Evolutionary conservation across 2,329 filamentous ascomycete genomes (phyloP).

Genomic region (Xylariomycetidae sp.): DNA sequence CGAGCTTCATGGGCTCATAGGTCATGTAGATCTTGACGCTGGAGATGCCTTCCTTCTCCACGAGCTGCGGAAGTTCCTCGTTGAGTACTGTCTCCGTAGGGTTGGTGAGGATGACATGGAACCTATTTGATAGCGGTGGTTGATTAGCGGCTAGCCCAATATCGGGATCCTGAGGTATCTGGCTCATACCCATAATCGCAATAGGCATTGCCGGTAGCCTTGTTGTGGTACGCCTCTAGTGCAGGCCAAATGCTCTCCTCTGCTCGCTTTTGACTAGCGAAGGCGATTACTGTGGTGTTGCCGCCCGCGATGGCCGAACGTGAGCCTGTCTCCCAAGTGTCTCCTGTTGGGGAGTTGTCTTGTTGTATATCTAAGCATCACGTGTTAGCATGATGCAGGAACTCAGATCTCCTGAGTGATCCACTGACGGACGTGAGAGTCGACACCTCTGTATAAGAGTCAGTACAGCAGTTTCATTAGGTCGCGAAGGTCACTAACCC

Average conservation of each 20-base stretch:
- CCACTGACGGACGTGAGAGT: slow-evolving; percentile 35
- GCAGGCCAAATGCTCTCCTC: slow-evolving; percentile 34
- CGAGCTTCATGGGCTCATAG: slow-evolving; percentile 34
- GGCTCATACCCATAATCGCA: slow-evolving; percentile 46
- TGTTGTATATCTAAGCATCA: slow-evolving; percentile 38
- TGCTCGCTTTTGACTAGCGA: slow-evolving; percentile 38
- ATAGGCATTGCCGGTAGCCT: slow-evolving; percentile 33
- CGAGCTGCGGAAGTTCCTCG: slow-evolving; percentile 33
- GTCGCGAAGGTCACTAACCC: slow-evolving; percentile 10
- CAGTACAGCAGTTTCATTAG: neutral
- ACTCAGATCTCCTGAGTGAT: too few relatives aligned
- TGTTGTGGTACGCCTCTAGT: slow-evolving; percentile 35
- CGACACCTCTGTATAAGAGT: slow-evolving; percentile 32
- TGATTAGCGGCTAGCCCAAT: too few relatives aligned
- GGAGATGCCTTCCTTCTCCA: slow-evolving; percentile 31
- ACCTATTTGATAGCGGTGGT: too few relatives aligned
- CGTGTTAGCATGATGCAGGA: neutral
- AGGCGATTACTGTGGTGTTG: slow-evolving; percentile 43
- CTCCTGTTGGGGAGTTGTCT: slow-evolving; percentile 35
- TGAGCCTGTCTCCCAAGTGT: slow-evolving; percentile 37
- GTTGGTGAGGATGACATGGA: slow-evolving; percentile 26
- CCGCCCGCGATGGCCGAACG: slow-evolving; percentile 41
- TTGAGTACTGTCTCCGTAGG: slow-evolving; percentile 5
- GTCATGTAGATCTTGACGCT: slow-evolving; percentile 40
- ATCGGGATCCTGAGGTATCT: too few relatives aligned